These are phyloP conservation scores for Ceratobasidium sp. DNA, from an alignment of 1,284 basidiomycete species.

Conservation along the genomic window DNA sequence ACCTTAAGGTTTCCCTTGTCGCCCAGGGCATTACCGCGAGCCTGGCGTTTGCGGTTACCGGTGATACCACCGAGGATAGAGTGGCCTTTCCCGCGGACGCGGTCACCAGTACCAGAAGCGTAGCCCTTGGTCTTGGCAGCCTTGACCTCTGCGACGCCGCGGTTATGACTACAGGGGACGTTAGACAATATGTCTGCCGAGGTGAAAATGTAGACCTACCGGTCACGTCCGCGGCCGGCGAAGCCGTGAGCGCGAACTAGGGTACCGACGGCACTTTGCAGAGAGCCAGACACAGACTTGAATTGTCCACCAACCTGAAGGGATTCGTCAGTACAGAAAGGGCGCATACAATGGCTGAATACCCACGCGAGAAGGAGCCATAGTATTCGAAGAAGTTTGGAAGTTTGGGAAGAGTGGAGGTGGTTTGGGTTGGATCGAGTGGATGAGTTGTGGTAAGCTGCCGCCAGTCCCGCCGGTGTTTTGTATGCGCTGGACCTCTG, in stretches of 20 bases:
- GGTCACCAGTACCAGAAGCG: constrained; percentile 39
- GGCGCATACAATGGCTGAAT: neutral
- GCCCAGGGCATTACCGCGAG: constrained; percentile 44
- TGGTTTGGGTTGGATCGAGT: constrained; percentile 17
- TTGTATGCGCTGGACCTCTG: constrained; percentile 19
- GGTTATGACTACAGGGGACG: constrained; percentile 22
- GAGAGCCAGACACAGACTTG: constrained; percentile 38
- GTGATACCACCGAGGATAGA: constrained; percentile 45
- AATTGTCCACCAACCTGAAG: constrained; percentile 43
- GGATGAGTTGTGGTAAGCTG: constrained; percentile 34
- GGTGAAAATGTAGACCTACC: neutral
- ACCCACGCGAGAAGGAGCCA: constrained; percentile 45
- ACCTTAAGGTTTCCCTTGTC: constrained; percentile 44
- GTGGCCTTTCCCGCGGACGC: constrained; percentile 46
- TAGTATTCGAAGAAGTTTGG: constrained; percentile 14
- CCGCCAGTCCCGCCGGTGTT: constrained; percentile 11
- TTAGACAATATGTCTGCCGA: neutral
- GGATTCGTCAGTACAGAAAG: neutral
- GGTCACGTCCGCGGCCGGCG: constrained; percentile 42
- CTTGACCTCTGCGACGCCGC: constrained; percentile 35
- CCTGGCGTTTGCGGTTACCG: constrained; percentile 46
- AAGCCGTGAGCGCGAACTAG: constrained; percentile 42
- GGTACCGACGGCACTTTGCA: constrained; percentile 40
- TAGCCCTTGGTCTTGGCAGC: constrained; percentile 38
- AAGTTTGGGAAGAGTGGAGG: constrained; percentile 5